Evolutionary conservation across 345 rosid genomes (phyloP).

Genomic region (Bretschneidera sinensis): DNA sequence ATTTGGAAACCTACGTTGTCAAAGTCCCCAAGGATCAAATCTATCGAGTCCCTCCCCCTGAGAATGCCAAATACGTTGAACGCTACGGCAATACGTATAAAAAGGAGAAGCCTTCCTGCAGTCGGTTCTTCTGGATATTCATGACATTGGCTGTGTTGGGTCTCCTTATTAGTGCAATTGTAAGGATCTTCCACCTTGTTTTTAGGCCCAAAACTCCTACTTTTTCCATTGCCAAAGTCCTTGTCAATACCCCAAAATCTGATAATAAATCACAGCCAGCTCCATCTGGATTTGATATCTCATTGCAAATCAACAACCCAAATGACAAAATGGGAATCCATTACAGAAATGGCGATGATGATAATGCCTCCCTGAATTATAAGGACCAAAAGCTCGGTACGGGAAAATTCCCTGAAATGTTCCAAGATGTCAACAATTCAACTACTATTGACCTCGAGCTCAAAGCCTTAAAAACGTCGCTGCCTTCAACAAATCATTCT

Average conservation of each 20-base stretch:
- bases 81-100: slow-evolving; percentile 23
- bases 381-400: slow-evolving; percentile 33
- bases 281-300: slow-evolving; percentile 12
- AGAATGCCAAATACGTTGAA: slow-evolving; percentile 45
- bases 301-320: slow-evolving; percentile 32
- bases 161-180: slow-evolving; percentile 14
- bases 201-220: slow-evolving; percentile 21
- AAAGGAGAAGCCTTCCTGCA: slow-evolving; percentile 10
- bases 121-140: slow-evolving; percentile 21
- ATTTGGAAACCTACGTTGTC: slow-evolving; percentile 42
- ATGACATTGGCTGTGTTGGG: slow-evolving; percentile 20
- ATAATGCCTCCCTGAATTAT: slow-evolving; percentile 23
- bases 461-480: slow-evolving; percentile 12
- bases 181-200: slow-evolving; percentile 2
- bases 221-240: slow-evolving; percentile 18
- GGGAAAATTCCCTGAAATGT: slow-evolving; percentile 31
- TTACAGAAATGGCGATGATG: slow-evolving; percentile 20
- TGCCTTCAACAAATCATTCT: background rate
- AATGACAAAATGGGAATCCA: slow-evolving; percentile 30
- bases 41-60: slow-evolving; percentile 55
- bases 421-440: slow-evolving; percentile 22
- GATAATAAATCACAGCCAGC: background rate
- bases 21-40: slow-evolving; percentile 68
- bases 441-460: slow-evolving; percentile 12
- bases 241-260: slow-evolving; percentile 11